phyloP scores from a whole-genome alignment of 148 eudicot genomes.

The Cornus florida region DNA sequence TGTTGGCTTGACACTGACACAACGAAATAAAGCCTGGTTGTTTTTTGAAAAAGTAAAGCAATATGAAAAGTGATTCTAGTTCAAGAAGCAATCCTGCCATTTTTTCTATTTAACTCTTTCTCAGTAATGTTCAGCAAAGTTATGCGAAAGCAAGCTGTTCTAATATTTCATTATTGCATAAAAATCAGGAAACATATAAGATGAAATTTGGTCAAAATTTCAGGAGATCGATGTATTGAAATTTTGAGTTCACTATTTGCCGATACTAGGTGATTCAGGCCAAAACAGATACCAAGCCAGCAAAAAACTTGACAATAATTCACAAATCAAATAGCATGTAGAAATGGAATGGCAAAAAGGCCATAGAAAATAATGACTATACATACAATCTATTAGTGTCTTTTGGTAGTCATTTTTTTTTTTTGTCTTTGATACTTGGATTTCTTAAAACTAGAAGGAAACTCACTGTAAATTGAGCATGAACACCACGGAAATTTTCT shows the following conservation, averaged over 20 bases:
- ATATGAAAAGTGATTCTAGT: neutral
- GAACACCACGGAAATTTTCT: slow-evolving; percentile 90
- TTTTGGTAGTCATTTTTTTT: slow-evolving; percentile 14
- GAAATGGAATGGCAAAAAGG: slow-evolving; percentile 7
- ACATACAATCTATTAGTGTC: neutral
- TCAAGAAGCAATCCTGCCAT: neutral
- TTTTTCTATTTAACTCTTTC: neutral
- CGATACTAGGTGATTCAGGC: neutral
- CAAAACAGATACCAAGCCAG: neutral
- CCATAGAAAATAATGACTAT: neutral
- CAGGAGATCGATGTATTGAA: slow-evolving; percentile 37
- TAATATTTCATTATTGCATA: neutral
- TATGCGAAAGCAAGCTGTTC: neutral
- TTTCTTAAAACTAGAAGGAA: slow-evolving; percentile 4
- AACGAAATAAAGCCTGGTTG: neutral
- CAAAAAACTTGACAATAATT: slow-evolving; percentile 7
- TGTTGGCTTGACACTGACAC: neutral
- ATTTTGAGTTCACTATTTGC: neutral
- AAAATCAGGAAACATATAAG: neutral
- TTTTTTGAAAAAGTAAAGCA: neutral
- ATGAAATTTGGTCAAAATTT: neutral
- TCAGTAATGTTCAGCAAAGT: neutral
- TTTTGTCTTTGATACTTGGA: neutral
- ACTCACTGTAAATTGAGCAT: slow-evolving; percentile 89
- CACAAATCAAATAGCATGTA: neutral